These are phyloP conservation scores for Leccinum broughii DNA, from an alignment of 768 basidiomycete genomes.

Conservation along the genomic window DNA sequence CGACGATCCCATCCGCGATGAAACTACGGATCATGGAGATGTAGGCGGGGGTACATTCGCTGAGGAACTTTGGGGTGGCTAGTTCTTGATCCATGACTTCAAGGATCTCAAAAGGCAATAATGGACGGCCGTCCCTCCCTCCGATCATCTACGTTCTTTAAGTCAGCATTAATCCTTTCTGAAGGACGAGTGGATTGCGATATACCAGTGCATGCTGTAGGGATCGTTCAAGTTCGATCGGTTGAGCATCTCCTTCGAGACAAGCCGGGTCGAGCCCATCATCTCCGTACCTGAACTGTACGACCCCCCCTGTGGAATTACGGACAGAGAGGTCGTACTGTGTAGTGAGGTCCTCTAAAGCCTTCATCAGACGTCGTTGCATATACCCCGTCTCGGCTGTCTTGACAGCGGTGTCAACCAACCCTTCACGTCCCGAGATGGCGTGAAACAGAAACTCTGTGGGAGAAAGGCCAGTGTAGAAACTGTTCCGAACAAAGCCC, in stretches of 20 bases:
- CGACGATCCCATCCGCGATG: constrained; percentile 64
- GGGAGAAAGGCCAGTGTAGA: constrained; percentile 87
- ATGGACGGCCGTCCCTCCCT: constrained; percentile 54
- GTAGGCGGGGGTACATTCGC: constrained; percentile 72
- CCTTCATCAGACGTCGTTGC: constrained; percentile 99
- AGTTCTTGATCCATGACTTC: constrained; percentile 70
- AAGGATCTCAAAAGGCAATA: constrained; percentile 87
- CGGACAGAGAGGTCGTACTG: constrained; percentile 96
- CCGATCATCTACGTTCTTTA: constrained; percentile 56
- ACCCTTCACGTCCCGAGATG: constrained; percentile 96
- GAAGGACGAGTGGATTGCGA: neutral
- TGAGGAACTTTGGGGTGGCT: constrained; percentile 54
- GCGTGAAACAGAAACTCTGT: constrained; percentile 99
- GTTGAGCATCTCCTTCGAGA: constrained; percentile 93
- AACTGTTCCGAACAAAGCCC: constrained; percentile 97
- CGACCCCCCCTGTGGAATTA: constrained; percentile 91
- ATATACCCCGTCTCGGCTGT: constrained; percentile 99
- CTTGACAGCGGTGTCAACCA: constrained; percentile 99
- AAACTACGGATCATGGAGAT: constrained; percentile 68
- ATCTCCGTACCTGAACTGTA: constrained; percentile 96
- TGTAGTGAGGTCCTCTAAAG: constrained; percentile 92
- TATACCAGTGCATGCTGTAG: constrained; percentile 82
- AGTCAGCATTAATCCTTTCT: constrained; percentile 8
- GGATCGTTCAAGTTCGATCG: constrained; percentile 84
- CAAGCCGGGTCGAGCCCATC: constrained; percentile 97